Evolutionary conservation across 2,329 filamentous ascomycete genomes (phyloP), one percentile per base, ranked within the genome.

Genomic region (Arthrobotrys sphaeroides): DNA sequence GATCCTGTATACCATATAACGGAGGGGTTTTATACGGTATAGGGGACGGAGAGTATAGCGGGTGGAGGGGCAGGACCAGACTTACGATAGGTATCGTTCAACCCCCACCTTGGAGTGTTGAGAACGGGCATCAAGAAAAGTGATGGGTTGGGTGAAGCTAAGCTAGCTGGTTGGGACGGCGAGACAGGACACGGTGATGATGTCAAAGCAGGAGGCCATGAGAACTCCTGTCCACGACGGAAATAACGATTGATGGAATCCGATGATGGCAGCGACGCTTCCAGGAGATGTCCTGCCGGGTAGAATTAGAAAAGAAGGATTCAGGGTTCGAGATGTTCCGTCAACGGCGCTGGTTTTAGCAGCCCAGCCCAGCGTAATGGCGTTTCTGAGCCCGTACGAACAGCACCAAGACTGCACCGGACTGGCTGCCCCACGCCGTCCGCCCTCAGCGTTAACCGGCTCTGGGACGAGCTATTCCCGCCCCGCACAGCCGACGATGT

Each of bases 71-170:
- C 6, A n/a, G 42, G 20, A 28, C 18, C 20, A 33, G 20, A 72
- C 78, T 65, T 57, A 78, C 78, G 61, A 43, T 78, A 78, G 12
- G 72, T 77, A 57, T 78, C 78, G 49, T 73, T 75, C 51, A 78
- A 59, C 49, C 72, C 75, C 78, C 78, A 78, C 72, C 42, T 75
- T 42, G 64, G 24, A 43, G 64, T 57, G 61, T 62, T 62, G 55
- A 75, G 64, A 40, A 53, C 55, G 33, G 72, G 72, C 72, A 75
- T 75, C 38, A 66, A 38, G 31, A 20, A n/a, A 12, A 36, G 42
- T 26, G 42, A 65, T 65, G 60, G 42, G 60, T 38, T 65, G 43
- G 40, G 16, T 51, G 38, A 45, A 55, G 57, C 36, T 57, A 47
- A 38, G 49, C n/a, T 31, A 33, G 42, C 20, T 60, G 31, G 43